Evolutionary conservation across 805 yeast species (phyloP).

Genomic region (Pichia kluyveri): DNA sequence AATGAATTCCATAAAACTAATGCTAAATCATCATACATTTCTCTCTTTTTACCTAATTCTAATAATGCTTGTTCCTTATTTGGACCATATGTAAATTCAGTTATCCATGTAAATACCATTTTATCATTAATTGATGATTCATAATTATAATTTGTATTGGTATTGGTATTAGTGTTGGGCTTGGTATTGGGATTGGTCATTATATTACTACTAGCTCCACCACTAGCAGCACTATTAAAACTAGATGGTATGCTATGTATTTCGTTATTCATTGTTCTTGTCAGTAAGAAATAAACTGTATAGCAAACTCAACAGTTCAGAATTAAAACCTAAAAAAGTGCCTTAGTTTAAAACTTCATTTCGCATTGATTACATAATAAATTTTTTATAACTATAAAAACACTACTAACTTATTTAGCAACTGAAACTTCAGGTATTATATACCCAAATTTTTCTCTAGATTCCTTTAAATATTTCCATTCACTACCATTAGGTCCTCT

Average conservation of each 20-base stretch:
- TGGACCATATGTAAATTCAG: conserved; percentile 82
- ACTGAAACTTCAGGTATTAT: conserved; percentile 15
- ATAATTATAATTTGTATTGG: background rate
- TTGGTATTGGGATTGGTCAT: too few relatives aligned
- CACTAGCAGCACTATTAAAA: too few relatives aligned
- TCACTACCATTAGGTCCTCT: conserved; percentile 26
- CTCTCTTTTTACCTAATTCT: conserved; percentile 89
- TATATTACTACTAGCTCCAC: too few relatives aligned
- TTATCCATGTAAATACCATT: conserved; percentile 82
- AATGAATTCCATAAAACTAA: conserved; percentile 90
- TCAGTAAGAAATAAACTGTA: too few relatives aligned
- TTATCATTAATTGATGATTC: conserved; percentile 53
- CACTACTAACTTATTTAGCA: conserved; percentile 5
- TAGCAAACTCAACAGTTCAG: too few relatives aligned
- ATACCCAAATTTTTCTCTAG: conserved; percentile 20
- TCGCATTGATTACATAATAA: too few relatives aligned
- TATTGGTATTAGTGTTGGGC: too few relatives aligned
- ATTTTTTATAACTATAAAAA: too few relatives aligned
- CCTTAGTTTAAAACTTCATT: too few relatives aligned
- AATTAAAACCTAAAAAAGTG: too few relatives aligned
- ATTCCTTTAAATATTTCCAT: conserved; percentile 22
- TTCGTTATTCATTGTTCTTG: too few relatives aligned
- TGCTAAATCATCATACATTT: conserved; percentile 90
- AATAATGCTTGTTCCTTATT: conserved; percentile 87
- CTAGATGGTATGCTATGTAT: too few relatives aligned